Conservation (phyloP, 768 basidiomycete genomes). For the Termitomyces sp. region DNA sequence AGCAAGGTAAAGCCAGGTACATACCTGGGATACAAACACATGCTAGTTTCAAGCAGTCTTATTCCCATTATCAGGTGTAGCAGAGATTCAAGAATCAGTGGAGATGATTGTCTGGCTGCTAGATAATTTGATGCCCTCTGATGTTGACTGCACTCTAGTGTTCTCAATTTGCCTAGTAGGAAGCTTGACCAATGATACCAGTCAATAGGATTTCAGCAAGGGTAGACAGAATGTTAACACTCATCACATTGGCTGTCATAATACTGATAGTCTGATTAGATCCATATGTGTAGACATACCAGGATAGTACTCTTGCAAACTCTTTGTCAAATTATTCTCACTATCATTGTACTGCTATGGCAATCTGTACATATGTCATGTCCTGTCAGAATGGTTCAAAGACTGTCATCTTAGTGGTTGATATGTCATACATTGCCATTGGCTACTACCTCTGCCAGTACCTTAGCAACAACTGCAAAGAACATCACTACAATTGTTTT, state of each 20-base stretch:
- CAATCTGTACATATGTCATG: too few species aligned
- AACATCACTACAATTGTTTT: too few species aligned
- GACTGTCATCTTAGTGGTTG: too few species aligned
- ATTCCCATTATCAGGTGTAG: constrained; percentile 43
- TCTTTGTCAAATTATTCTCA: too few species aligned
- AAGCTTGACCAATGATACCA: constrained; percentile 63
- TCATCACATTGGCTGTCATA: not conserved
- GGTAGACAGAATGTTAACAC: constrained; percentile 21
- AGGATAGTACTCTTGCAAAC: too few species aligned
- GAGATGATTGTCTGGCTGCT: constrained; percentile 48
- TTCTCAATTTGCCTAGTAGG: constrained; percentile 74
- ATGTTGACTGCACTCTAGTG: constrained; percentile 59
- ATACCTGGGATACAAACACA: constrained; percentile 16
- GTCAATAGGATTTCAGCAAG: constrained; percentile 53
- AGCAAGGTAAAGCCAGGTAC: constrained; percentile 67
- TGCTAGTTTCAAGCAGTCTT: not conserved
- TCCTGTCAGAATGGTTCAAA: not conserved
- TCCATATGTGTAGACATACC: not conserved
- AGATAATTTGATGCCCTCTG: constrained; percentile 47
- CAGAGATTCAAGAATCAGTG: constrained; percentile 60
- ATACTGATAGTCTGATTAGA: constrained; percentile 1
- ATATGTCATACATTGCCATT: too few species aligned
- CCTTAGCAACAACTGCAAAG: too few species aligned
- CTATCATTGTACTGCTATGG: too few species aligned
- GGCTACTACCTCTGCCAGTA: too few species aligned